phyloP scores from a whole-genome alignment of 768 basidiomycete species.

The Hypsizygus marmoreus region DNA sequence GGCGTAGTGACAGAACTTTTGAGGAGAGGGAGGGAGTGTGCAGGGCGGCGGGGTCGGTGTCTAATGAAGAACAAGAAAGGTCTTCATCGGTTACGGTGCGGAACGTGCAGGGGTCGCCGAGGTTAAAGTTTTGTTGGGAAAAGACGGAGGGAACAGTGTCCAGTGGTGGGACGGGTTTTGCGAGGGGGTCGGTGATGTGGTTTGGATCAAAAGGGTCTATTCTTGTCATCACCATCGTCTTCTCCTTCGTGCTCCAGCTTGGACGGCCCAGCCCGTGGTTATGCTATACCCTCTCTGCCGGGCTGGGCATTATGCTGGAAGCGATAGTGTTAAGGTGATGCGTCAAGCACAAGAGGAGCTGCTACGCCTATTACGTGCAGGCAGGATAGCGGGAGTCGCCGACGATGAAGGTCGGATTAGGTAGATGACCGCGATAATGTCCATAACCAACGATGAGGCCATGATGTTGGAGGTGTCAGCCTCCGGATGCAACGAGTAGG shows the following conservation, averaged over 20 bases:
- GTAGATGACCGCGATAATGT: too few relatives aligned
- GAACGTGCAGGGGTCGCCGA: conserved; percentile 81
- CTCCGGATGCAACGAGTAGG: too few relatives aligned
- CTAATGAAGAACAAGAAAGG: conserved; percentile 26
- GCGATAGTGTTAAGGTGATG: too few relatives aligned
- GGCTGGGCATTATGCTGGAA: conserved; percentile 54
- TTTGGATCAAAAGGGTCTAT: conserved; percentile 23
- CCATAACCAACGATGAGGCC: too few relatives aligned
- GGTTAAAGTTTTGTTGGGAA: conserved; percentile 75
- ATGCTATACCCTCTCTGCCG: conserved; percentile 39
- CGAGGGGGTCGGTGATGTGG: conserved; percentile 18
- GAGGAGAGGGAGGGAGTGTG: conserved; percentile 71
- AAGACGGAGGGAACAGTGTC: conserved; percentile 77
- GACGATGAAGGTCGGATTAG: too few relatives aligned
- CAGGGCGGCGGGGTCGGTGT: conserved; percentile 59
- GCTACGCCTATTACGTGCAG: too few relatives aligned
- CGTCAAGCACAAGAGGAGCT: too few relatives aligned
- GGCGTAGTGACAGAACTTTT: conserved; percentile 86
- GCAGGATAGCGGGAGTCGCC: too few relatives aligned
- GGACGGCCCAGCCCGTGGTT: conserved; percentile 33
- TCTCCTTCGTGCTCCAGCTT: conserved; percentile 27
- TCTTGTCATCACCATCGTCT: conserved; percentile 11
- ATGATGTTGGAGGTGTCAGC: too few relatives aligned
- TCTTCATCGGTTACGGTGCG: conserved; percentile 68
- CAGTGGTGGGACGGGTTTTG: conserved; percentile 64